Base-by-base conservation (phyloP, 768 basidiomycete species). In the Russula brevipes region DNA sequence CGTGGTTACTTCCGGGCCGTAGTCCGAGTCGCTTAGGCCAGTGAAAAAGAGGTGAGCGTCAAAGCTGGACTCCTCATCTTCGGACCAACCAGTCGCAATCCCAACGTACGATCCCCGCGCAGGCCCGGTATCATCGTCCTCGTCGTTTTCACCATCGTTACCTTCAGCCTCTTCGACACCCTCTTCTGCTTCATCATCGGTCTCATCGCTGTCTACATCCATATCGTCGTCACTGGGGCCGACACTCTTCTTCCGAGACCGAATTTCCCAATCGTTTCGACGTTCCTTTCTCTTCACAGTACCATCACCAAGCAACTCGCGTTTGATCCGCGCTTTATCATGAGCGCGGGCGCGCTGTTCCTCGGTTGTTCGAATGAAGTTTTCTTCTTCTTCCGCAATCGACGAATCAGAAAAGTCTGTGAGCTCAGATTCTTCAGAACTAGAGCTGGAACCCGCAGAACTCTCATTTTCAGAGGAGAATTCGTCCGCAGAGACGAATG, bases 41-140 rank as follows among this genome's bases (percentile, higher is more conserved):
- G 86, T 84, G 69, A 93, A 92, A 76, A 93, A 92, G 0, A 92
- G 73, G 64, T 92, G 89, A 10, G 91, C 91, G 68, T 93, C 91
- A 68, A 90, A 89, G 63, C 81, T 83, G 2, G 85, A 86, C 71
- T 90, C 89, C 30, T 81, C 89, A 61, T 86, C 87, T 19, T 88
- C 87, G 45, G 86, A 87, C 89, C 89, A 93, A 47, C 87, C 85
- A 1, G 86, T 86, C 53, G 82, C 85, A 52, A 89, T 79, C 53
- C 87, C 88, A 45, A 81, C 80, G 69, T 85, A 88, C 53, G 76
- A 75, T 44, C 73, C 72, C 54, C 71, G 72, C 17, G 71, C 68
- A 42, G 69, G 63, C 33, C 67, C 66, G 66, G 67, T 72, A n/a
- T 68, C 70, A 24, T 74, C 73, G 19, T 73, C 75, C 19, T 72